These are phyloP conservation scores for Mycena kentingensis DNA, from an alignment of 768 basidiomycete species.

Conservation along the genomic window DNA sequence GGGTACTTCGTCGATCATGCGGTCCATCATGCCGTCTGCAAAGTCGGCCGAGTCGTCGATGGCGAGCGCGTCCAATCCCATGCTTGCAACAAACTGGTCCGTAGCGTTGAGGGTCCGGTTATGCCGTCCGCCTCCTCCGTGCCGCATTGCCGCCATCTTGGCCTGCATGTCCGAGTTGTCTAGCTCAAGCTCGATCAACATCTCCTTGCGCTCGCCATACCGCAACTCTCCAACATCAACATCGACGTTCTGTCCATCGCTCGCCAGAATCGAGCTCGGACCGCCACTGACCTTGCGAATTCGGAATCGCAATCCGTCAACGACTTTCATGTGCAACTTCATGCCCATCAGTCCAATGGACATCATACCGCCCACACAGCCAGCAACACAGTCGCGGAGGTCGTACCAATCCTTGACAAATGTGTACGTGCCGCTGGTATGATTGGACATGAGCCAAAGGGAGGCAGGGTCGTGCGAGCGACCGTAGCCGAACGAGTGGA, in stretches of 20 bases:
- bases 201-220: constrained; percentile 97
- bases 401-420: constrained; percentile 99
- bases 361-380: constrained; percentile 96
- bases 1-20: constrained; percentile 97
- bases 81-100: constrained; percentile 83
- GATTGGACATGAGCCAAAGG: constrained; percentile 98
- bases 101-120: constrained; percentile 66
- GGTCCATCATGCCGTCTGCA: constrained; percentile 90
- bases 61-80: constrained; percentile 75
- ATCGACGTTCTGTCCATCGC: constrained; percentile 94
- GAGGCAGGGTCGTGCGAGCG: constrained; percentile 97
- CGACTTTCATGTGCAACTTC: constrained; percentile 94
- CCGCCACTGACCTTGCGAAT: constrained; percentile 95
- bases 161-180: constrained; percentile 68
- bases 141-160: constrained; percentile 31
- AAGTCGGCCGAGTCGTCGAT: constrained; percentile 77
- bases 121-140: constrained; percentile 27
- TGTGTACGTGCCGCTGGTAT: constrained; percentile 95
- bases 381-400: constrained; percentile 87
- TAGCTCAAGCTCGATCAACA: constrained; percentile 94
- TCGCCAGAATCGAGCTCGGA: constrained; percentile 79
- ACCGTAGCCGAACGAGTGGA: constrained; percentile 96
- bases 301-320: constrained; percentile 87
- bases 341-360: constrained; percentile 90
- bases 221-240: constrained; percentile 92